Conservation (phyloP, 129 eudicot species). For the Flaveria linearis region DNA sequence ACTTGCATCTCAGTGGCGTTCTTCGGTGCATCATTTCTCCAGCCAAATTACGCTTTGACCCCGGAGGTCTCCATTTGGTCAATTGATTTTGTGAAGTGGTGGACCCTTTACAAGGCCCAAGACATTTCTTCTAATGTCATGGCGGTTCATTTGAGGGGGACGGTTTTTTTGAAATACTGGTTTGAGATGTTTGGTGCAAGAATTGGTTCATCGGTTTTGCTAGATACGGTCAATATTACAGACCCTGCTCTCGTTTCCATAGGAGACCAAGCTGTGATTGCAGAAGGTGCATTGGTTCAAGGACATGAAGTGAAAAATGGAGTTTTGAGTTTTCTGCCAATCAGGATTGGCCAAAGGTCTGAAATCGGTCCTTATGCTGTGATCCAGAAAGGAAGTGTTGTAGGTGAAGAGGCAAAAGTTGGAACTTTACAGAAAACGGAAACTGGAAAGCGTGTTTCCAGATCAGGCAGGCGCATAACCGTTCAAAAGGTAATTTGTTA, state of each 20-base stretch:
- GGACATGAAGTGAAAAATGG: constrained; percentile 84
- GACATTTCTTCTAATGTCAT: constrained; percentile 65
- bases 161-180: constrained; percentile 76
- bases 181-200: constrained; percentile 76
- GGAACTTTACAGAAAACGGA: constrained; percentile 61
- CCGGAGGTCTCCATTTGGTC: constrained; percentile 79
- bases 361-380: constrained; percentile 81
- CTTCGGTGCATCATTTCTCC: constrained; percentile 70
- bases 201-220: constrained; percentile 73
- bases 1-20: constrained; percentile 62
- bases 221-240: constrained; percentile 74
- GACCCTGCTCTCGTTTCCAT: constrained; percentile 84
- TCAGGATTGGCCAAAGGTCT: constrained; percentile 67
- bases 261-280: constrained; percentile 68
- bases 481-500: constrained; percentile 41
- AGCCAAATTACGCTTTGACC: constrained; percentile 66
- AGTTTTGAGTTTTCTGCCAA: constrained; percentile 63
- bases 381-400: constrained; percentile 64
- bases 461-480: constrained; percentile 35
- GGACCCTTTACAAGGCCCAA: constrained; percentile 88
- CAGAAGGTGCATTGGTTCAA: constrained; percentile 79
- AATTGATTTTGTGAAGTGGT: constrained; percentile 72
- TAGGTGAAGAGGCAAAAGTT: constrained; percentile 62
- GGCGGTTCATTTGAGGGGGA: constrained; percentile 85
- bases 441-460: constrained; percentile 48